Conservation (phyloP, 371 early-diverging fungal species). For the Mortierella sp. region DNA sequence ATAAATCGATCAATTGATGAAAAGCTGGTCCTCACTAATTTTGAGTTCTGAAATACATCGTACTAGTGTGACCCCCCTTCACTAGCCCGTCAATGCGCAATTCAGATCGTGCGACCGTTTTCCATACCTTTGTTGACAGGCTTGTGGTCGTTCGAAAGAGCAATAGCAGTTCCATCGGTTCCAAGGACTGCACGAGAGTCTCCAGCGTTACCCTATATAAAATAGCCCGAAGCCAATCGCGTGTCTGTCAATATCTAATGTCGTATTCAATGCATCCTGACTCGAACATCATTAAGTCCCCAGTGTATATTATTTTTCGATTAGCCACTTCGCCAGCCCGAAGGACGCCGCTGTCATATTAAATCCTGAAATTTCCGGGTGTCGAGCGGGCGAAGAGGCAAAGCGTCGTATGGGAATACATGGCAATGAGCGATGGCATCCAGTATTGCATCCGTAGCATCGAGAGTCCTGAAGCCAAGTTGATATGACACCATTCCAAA, state of each 20-base stretch:
- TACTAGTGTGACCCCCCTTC: not conserved
- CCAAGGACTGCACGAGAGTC: conserved; percentile 94
- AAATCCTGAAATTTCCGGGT: not conserved
- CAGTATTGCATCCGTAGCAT: not conserved
- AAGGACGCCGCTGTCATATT: not conserved
- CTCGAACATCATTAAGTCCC: not conserved
- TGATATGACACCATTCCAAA: not conserved
- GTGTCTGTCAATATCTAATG: not conserved
- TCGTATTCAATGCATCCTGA: not conserved
- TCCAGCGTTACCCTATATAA: conserved; percentile 88
- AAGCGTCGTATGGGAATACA: not conserved
- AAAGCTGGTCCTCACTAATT: not conserved
- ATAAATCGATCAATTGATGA: not conserved
- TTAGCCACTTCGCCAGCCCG: not conserved
- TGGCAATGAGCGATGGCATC: not conserved
- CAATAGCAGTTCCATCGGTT: conserved; percentile 76
- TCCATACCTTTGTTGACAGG: conserved; percentile 76
- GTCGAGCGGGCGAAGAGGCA: not conserved
- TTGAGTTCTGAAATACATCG: conserved; percentile 3
- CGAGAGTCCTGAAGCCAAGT: not conserved
- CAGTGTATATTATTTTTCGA: not conserved
- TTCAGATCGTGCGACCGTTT: not conserved
- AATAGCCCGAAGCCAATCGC: not conserved
- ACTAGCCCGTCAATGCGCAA: not conserved
- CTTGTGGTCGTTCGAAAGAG: conserved; percentile 96